A percentile compares a stretch with the other conserved stretches of the same genome.
Evolutionary conservation across 129 eudicot species (phyloP).

Genomic region (Flaveria ramosissima): DNA sequence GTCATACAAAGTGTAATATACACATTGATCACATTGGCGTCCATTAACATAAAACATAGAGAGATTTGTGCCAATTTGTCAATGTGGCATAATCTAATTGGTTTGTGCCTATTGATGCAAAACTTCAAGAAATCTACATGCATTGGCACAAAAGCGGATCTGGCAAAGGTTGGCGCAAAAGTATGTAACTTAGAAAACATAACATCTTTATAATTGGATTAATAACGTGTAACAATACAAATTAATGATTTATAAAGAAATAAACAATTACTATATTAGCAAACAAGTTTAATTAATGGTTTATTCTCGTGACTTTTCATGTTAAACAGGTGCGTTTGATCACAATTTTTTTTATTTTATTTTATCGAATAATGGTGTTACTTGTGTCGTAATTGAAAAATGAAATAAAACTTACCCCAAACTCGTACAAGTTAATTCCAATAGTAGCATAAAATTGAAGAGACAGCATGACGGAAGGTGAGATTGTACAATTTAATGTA

Average conservation of each 20-base stretch:
- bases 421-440: slow-evolving; percentile 30
- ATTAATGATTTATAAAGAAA: too few relatives aligned
- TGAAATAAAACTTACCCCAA: slow-evolving; percentile 25
- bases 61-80: not conserved
- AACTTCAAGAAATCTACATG: not conserved
- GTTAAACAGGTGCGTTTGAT: not conserved
- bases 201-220: too few relatives aligned
- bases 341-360: not conserved
- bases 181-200: too few relatives aligned
- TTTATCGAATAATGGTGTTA: not conserved
- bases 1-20: too few relatives aligned
- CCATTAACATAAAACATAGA: not conserved
- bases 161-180: too few relatives aligned
- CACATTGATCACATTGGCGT: not conserved
- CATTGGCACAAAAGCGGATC: not conserved
- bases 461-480: slow-evolving; percentile 32
- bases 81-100: too few relatives aligned
- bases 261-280: too few relatives aligned
- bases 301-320: too few relatives aligned
- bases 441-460: slow-evolving; percentile 17
- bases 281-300: too few relatives aligned
- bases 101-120: too few relatives aligned
- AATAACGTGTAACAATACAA: too few relatives aligned
- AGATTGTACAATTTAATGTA: slow-evolving; percentile 35
- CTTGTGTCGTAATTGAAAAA: not conserved